Evolutionary conservation across 2,329 filamentous ascomycete species (phyloP).

Genomic region (Dendrostoma leiphaemia): DNA sequence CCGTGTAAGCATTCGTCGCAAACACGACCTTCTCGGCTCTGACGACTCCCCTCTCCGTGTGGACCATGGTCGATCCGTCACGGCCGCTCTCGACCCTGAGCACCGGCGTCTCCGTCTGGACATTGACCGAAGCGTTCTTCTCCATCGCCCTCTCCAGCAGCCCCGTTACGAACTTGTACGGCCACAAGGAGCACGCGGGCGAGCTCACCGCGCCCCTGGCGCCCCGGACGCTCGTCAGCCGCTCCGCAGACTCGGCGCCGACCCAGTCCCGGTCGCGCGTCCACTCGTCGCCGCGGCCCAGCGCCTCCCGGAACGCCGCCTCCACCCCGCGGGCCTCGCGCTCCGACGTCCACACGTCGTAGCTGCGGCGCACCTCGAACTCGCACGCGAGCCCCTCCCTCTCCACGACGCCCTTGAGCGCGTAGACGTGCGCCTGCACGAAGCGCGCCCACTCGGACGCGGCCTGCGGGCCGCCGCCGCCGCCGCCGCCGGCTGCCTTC

Average conservation of each 20-base stretch:
- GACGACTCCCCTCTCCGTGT: slow-evolving; percentile 3
- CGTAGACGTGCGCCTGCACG: slow-evolving; percentile 6
- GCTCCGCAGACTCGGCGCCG: slow-evolving; percentile 8
- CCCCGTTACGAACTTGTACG: slow-evolving; percentile 17
- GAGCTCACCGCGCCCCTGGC: slow-evolving; percentile 9
- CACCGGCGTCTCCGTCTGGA: slow-evolving; percentile 18
- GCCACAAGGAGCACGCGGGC: slow-evolving; percentile 14
- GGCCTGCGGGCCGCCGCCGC: no score
- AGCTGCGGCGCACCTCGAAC: slow-evolving; percentile 13
- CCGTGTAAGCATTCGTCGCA: slow-evolving; percentile 15
- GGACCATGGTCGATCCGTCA: slow-evolving; percentile 2
- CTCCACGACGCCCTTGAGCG: slow-evolving; percentile 13
- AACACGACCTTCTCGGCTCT: slow-evolving; percentile 10
- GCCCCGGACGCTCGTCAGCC: slow-evolving; percentile 10
- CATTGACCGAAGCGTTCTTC: background rate
- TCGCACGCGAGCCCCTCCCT: slow-evolving; percentile 11
- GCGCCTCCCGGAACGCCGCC: slow-evolving; percentile 2
- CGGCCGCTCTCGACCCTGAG: background rate
- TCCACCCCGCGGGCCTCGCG: slow-evolving; percentile 1
- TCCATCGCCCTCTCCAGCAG: slow-evolving; percentile 10
- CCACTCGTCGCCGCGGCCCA: slow-evolving; percentile 8
- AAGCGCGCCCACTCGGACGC: slow-evolving; percentile 10
- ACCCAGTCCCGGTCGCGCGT: slow-evolving; percentile 8
- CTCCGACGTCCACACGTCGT: slow-evolving; percentile 10
- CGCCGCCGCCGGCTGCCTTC: background rate